Conservation (phyloP, 2,329 filamentous ascomycete genomes). For the Mycosphaerella arachidis region DNA sequence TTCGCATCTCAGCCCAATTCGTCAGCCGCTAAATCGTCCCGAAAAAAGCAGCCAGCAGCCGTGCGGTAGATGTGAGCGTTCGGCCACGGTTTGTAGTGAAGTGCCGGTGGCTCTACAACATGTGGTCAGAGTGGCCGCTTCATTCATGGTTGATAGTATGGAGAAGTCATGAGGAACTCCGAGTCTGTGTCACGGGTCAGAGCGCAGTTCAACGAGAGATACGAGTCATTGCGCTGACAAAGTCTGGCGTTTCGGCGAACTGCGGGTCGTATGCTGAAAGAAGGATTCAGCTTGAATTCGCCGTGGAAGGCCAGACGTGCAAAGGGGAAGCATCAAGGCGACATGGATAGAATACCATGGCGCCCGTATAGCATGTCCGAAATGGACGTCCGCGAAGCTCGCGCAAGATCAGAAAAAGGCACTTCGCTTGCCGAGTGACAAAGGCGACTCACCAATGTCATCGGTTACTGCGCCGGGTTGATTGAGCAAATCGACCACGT, state of each 20-base stretch:
- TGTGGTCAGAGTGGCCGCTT: conserved; percentile 9
- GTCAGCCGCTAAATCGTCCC: conserved; percentile 12
- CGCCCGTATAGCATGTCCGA: conserved; percentile 26
- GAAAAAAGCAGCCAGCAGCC: conserved; percentile 22
- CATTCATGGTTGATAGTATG: conserved; percentile 20
- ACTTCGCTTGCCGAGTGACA: neutral
- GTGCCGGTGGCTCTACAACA: conserved; percentile 8
- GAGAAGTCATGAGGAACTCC: conserved; percentile 25
- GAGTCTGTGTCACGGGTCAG: conserved; percentile 19
- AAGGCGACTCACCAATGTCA: conserved; percentile 26
- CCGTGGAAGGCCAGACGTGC: neutral
- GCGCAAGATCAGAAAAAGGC: conserved; percentile 15
- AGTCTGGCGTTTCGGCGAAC: conserved; percentile 15
- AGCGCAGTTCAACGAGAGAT: conserved; percentile 10
- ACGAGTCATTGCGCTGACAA: neutral
- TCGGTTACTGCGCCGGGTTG: conserved; percentile 18
- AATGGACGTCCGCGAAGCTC: conserved; percentile 20
- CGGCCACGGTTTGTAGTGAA: conserved; percentile 19
- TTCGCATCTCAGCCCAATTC: neutral
- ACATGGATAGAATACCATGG: conserved; percentile 18
- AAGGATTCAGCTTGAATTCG: conserved; percentile 9
- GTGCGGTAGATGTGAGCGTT: conserved; percentile 13
- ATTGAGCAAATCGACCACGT: conserved; percentile 32
- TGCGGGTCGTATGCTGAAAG: conserved; percentile 19
- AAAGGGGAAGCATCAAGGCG: neutral